Conservation (phyloP, 2,329 filamentous ascomycete genomes). For the Colletotrichum sp. region DNA sequence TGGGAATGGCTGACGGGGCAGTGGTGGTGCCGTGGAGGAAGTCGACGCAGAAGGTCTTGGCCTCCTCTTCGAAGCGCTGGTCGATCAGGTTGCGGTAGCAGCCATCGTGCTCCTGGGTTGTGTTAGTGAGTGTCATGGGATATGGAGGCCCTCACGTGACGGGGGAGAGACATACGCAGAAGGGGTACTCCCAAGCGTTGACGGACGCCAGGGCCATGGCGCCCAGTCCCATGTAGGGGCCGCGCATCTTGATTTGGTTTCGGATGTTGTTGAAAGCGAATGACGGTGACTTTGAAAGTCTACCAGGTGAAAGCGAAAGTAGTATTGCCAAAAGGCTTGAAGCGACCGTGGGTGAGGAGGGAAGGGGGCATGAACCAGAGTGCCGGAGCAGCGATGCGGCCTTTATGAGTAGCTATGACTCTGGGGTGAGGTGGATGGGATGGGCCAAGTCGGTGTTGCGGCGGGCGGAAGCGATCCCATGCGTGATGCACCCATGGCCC, state of each 20-base stretch:
- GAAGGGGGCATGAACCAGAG: neutral
- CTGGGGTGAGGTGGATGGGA: neutral
- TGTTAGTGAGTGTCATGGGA: neutral
- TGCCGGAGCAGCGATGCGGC: neutral
- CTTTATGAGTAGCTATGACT: neutral
- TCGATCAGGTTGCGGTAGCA: slow-evolving; percentile 41
- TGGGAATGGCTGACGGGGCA: slow-evolving; percentile 30
- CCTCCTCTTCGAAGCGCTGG: slow-evolving; percentile 30
- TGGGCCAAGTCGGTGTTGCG: neutral
- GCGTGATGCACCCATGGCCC: slow-evolving; percentile 4
- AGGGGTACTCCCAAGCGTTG: slow-evolving; percentile 30
- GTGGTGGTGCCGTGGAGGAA: slow-evolving; percentile 34
- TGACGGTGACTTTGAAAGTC: slow-evolving; percentile 14
- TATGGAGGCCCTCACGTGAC: neutral
- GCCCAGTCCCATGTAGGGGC: slow-evolving; percentile 29
- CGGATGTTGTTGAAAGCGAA: slow-evolving; percentile 30
- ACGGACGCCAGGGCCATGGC: slow-evolving; percentile 34
- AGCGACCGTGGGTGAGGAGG: neutral
- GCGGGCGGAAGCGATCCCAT: neutral
- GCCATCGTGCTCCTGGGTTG: slow-evolving; percentile 30
- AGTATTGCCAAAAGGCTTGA: neutral
- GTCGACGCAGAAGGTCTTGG: slow-evolving; percentile 34
- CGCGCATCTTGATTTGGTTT: slow-evolving; percentile 35
- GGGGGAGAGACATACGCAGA: slow-evolving; percentile 24
- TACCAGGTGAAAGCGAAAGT: slow-evolving; percentile 38